phyloP scores from a whole-genome alignment of 768 basidiomycete species.

The Pisolithus orientalis region DNA sequence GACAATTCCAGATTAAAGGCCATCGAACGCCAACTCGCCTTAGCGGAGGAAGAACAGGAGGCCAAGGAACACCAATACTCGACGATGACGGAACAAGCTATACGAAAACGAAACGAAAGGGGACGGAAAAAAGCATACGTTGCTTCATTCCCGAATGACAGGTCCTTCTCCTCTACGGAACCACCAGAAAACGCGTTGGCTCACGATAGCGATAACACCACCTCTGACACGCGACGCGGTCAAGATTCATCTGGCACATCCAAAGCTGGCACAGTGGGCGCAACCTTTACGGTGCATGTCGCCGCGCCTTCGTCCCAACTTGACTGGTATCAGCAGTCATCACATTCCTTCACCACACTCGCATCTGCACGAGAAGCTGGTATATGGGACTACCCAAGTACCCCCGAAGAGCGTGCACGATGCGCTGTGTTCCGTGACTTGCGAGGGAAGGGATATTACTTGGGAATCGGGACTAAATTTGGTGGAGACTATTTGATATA shows the following conservation, averaged over 20 bases:
- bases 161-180: slow-evolving; percentile 1
- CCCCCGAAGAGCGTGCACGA: slow-evolving; percentile 59
- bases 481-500: slow-evolving; percentile 96
- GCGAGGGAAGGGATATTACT: slow-evolving; percentile 78
- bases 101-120: slow-evolving; percentile 66
- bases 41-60: slow-evolving; percentile 44
- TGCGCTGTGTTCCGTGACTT: slow-evolving; percentile 76
- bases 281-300: slow-evolving; percentile 53
- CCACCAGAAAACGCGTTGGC: background rate
- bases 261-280: slow-evolving; percentile 5
- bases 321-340: slow-evolving; percentile 58
- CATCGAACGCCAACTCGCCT: slow-evolving; percentile 42
- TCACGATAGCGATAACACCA: background rate
- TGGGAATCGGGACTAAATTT: slow-evolving; percentile 90
- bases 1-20: slow-evolving; percentile 40
- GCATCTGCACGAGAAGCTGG: slow-evolving; percentile 56
- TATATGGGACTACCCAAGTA: slow-evolving; percentile 73
- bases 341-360: slow-evolving; percentile 47
- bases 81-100: slow-evolving; percentile 55
- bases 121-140: slow-evolving; percentile 38
- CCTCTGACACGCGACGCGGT: slow-evolving; percentile 1
- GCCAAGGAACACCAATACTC: slow-evolving; percentile 36
- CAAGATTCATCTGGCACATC: background rate
- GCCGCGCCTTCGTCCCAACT: slow-evolving; percentile 57
- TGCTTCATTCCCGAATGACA: slow-evolving; percentile 17